Base-by-base conservation (phyloP, 176 grass and related monocot species). In the Phyllostachys edulis region DNA sequence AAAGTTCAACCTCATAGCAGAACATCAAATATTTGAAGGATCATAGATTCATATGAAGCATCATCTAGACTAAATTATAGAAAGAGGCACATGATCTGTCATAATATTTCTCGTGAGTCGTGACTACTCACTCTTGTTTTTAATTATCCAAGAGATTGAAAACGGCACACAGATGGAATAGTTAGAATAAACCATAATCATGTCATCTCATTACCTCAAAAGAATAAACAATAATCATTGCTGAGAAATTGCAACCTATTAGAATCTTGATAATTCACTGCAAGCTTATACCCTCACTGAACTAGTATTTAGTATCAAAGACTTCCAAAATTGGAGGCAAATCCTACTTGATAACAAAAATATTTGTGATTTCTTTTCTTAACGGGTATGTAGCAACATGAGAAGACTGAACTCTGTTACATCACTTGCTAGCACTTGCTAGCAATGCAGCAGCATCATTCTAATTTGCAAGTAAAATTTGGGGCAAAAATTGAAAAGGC, bases 321-420 rank as follows among this genome's bases (percentile, higher is more conserved):
- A 69, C 20, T 71, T 59, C 68, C 21, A 82, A 44, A 45, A 82
- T 42, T 47, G 52, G 36, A 82, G 17, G 9, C 12, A 70, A 82
- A 61, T 57, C 24, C 51, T 47, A 72, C 24, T 42, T 56, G 52
- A 34, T 7, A 60, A 34, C 5, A 27, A 46, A 60, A 32, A 34
- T 15, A 61, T 17, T 34, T 57, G 23, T 46, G 17, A 26, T 71
- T 54, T 56, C 1, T 15, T 71, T 59, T 34, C 0, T 20, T 44
- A 71, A 60, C 45, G 59, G 50, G 36, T 45, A 18, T 13, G 14
- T 18, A 61, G 39, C 8, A 60, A 61, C 9, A 56, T 44, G 14
- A 45, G 38, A 0, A 46, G 38, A 72, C 5, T 52, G 37, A 62
- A 49, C 80, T 36, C 54, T 34, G 54, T 69, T 40, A 16, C 38